A percentile compares a stretch with the other conserved stretches of the same genome.
Conservation (phyloP, 1,284 basidiomycete species). For the Ustilago bromivora region DNA sequence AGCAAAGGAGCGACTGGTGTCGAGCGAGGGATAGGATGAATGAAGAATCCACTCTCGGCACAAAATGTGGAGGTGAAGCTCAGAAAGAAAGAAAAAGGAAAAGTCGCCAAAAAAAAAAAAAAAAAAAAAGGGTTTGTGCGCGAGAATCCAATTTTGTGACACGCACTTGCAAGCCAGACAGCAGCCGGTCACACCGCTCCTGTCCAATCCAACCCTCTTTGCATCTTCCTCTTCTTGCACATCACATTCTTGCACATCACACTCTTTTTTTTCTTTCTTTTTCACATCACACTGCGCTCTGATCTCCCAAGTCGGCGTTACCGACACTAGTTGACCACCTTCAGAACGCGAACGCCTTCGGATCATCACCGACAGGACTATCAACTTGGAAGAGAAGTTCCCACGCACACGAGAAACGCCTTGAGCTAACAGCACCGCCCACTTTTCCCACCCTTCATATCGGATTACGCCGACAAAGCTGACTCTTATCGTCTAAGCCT, state of each 20-base stretch:
- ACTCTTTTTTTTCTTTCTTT: no score
- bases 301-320: not conserved
- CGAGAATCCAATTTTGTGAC: not conserved
- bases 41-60: not conserved
- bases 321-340: no score
- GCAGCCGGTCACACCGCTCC: no score
- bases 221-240: no score
- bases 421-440: not conserved
- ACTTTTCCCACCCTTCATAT: constrained; percentile 2
- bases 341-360: not conserved
- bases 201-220: no score
- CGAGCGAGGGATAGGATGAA: not conserved
- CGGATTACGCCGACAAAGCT: not conserved
- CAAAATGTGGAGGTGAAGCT: not conserved
- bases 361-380: not conserved
- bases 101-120: not conserved
- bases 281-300: not conserved
- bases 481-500: not conserved
- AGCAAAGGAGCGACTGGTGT: not conserved
- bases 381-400: not conserved
- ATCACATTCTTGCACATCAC: no score
- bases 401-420: not conserved
- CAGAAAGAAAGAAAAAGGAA: not conserved
- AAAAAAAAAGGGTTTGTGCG: constrained; percentile 2
- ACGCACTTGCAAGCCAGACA: not conserved